These are phyloP conservation scores for Melanogaster broomeanus DNA, from an alignment of 768 basidiomycete species.

Conservation along the genomic window DNA sequence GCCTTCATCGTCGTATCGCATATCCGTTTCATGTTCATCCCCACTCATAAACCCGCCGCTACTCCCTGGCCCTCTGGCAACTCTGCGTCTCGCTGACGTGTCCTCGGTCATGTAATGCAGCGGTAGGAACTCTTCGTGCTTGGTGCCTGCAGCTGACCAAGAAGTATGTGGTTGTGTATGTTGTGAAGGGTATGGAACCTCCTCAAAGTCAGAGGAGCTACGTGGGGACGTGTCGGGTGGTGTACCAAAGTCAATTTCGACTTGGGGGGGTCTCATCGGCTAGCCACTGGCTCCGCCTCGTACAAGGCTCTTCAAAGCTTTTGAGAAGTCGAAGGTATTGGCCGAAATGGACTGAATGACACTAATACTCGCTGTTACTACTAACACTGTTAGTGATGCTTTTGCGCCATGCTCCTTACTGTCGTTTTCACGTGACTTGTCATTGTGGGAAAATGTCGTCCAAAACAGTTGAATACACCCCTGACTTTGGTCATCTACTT, in stretches of 20 bases:
- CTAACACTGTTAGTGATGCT: too few relatives aligned
- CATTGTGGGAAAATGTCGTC: too few relatives aligned
- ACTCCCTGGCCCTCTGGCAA: slow-evolving; percentile 37
- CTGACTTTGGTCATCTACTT: too few relatives aligned
- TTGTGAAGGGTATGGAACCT: slow-evolving; percentile 58
- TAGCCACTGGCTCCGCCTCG: slow-evolving; percentile 11
- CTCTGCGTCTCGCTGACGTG: slow-evolving; percentile 46
- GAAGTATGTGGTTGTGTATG: slow-evolving; percentile 23
- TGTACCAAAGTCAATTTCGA: slow-evolving; percentile 71
- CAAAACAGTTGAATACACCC: too few relatives aligned
- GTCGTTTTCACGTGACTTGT: too few relatives aligned
- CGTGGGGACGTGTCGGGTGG: slow-evolving; percentile 49
- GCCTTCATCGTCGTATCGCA: slow-evolving; percentile 58
- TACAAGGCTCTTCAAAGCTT: slow-evolving; percentile 8
- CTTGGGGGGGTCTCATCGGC: slow-evolving; percentile 64
- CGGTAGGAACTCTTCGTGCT: slow-evolving; percentile 46
- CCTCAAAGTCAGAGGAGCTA: slow-evolving; percentile 71
- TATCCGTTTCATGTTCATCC: slow-evolving; percentile 25
- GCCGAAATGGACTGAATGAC: neutral
- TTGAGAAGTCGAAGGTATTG: slow-evolving; percentile 1
- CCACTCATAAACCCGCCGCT: slow-evolving; percentile 31
- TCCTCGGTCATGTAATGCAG: slow-evolving; percentile 56
- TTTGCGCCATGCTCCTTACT: too few relatives aligned
- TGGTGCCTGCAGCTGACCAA: slow-evolving; percentile 27
- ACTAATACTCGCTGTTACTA: too few relatives aligned